Percentiles rank a stretch among this genome's conserved stretches.
Evolutionary conservation across 1,284 basidiomycete species (phyloP).

Genomic region (Exobasidium rhododendri): DNA sequence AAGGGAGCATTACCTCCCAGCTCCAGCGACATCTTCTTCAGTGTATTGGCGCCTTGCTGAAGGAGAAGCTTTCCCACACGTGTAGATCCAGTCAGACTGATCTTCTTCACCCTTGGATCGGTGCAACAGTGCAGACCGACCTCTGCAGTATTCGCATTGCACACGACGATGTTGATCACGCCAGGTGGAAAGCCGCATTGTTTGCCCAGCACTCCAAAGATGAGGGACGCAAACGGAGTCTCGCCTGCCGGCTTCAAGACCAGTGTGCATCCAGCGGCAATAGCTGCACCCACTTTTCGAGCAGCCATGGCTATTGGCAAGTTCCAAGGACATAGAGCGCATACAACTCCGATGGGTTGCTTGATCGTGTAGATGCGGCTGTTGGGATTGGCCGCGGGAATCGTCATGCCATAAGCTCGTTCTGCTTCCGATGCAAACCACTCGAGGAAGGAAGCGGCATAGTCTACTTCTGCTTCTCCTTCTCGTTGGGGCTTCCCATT

Average conservation of each 20-base stretch:
- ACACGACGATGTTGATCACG: conserved; percentile 65
- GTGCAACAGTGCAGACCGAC: not conserved
- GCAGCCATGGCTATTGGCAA: conserved; percentile 70
- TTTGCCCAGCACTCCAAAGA: conserved; percentile 88
- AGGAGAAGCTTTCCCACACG: conserved; percentile 85
- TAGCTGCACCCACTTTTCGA: conserved; percentile 78
- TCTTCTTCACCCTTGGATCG: conserved; percentile 62
- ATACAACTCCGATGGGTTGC: conserved; percentile 71
- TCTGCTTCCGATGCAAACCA: conserved; percentile 15
- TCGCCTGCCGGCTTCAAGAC: conserved; percentile 93
- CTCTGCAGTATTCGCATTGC: conserved; percentile 45
- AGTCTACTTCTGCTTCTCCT: conserved; percentile 28
- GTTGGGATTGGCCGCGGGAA: conserved; percentile 70
- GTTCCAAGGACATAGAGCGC: conserved; percentile 35
- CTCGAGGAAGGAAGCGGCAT: conserved; percentile 13
- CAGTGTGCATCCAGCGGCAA: conserved; percentile 86
- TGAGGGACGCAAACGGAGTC: conserved; percentile 93
- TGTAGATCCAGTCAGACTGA: conserved; percentile 59
- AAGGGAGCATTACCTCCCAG: conserved; percentile 87
- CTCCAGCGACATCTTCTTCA: conserved; percentile 74
- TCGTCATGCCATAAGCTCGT: conserved; percentile 63
- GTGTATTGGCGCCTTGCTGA: conserved; percentile 71
- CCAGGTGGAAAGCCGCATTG: conserved; percentile 64
- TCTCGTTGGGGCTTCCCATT: conserved; percentile 30
- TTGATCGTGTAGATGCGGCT: conserved; percentile 84